Evolutionary conservation across 345 rosid genomes (phyloP), one percentile per base, ranked within the genome.

Genomic region (Pistacia vera): DNA sequence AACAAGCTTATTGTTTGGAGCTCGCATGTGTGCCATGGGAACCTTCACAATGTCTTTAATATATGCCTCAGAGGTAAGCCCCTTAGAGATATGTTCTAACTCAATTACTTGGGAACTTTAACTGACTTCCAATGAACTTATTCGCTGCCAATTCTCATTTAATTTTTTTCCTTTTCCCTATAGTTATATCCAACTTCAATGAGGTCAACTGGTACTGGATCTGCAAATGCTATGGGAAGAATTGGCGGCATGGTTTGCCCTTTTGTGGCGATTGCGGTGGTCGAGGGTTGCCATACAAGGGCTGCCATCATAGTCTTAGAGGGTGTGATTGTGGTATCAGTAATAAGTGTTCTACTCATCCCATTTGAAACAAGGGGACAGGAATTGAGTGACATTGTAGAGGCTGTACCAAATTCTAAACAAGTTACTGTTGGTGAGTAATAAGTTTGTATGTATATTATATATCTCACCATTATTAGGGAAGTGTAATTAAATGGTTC

Each of bases 191-290:
- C 91, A 46, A 88, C 93, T 12, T 73, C 83, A 1, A 85, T 88
- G 73, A 74, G 91, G 59, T 28, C 92, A 80, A 88, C 93, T 0
- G 91, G 91, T 11, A 76, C 84, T 25, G 93, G 92, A 70, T 75
- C 79, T 33, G 92, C 89, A 1, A 88, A 86, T 71, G 76, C 89
- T 4, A 70, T 90, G 66, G 93, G 93, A 69, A 82, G 91, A 82
- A 82, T 90, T 33, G 93, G 93, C 0, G 93, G 93, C 25, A 85
- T 88, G 84, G 41, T 88, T 41, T 83, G 86, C 70, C 93, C 91
- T 5, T 80, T 88, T 54, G 89, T 86, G 11, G 33, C 33, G 33
- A 2, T 30, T 30, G 33, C 33, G 33, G 2, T 30, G 3, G 33
- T 30, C 33, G 33, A 30, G 33, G 33, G 82, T 54, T 90, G 91